Evolutionary conservation across 768 basidiomycete genomes (phyloP).

Genomic region (Rhizopogon vulgaris): DNA sequence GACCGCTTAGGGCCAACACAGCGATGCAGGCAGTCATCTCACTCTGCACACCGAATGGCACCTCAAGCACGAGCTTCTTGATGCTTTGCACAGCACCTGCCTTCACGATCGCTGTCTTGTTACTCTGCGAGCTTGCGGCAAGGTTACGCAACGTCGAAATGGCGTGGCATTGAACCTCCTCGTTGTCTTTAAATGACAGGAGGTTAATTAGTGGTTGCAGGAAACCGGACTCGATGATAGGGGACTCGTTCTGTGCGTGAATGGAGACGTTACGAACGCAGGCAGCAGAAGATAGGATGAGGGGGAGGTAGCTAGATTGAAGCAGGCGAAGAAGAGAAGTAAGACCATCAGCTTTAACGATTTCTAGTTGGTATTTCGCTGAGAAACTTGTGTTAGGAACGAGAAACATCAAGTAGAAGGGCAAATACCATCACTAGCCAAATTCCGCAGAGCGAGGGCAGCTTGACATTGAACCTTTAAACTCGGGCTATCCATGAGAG

Average conservation of each 20-base stretch:
- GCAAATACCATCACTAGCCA: constrained; percentile 85
- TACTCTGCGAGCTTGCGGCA: constrained; percentile 95
- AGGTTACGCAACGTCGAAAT: constrained; percentile 96
- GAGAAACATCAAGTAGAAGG: constrained; percentile 11
- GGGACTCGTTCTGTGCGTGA: constrained; percentile 96
- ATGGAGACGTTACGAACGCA: constrained; percentile 99
- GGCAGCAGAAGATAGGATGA: constrained; percentile 96
- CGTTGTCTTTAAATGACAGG: constrained; percentile 97
- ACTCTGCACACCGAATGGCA: constrained; percentile 95
- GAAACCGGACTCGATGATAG: constrained; percentile 98
- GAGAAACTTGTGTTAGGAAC: constrained; percentile 4
- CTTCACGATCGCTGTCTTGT: constrained; percentile 96
- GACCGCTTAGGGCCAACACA: constrained; percentile 91
- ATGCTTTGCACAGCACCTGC: constrained; percentile 96
- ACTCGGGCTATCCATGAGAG: constrained; percentile 94
- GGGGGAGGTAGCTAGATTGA: constrained; percentile 93
- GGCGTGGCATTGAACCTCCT: constrained; percentile 99
- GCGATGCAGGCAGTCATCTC: constrained; percentile 99
- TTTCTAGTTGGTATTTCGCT: constrained; percentile 99
- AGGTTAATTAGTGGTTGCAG: constrained; percentile 93
- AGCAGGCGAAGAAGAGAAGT: constrained; percentile 88
- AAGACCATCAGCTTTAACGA: constrained; percentile 92
- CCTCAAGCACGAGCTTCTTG: constrained; percentile 91
- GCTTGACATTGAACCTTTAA: constrained; percentile 99
- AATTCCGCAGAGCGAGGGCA: constrained; percentile 89